Evolutionary conservation across 2,329 filamentous ascomycete species (phyloP).

Genomic region (Pseudocercospora vitis): DNA sequence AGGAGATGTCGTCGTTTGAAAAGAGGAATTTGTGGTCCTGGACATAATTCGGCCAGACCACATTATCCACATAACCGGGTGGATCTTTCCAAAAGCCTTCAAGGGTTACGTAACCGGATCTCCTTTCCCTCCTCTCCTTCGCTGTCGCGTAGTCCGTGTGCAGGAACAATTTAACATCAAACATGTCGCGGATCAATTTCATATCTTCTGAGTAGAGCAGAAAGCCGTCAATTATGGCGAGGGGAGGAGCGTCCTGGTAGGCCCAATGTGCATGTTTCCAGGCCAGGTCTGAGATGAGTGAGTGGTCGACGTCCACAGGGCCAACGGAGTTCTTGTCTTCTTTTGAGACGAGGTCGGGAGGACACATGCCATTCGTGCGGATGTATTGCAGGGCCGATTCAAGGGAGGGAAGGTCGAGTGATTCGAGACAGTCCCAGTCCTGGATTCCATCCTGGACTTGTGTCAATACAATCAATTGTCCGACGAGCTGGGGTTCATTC

Average conservation of each 20-base stretch:
- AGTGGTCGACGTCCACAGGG: slow-evolving; percentile 43
- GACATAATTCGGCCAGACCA: slow-evolving; percentile 96
- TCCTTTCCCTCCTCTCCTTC: slow-evolving; percentile 64
- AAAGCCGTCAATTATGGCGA: slow-evolving; percentile 86
- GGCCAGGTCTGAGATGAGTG: slow-evolving; percentile 34
- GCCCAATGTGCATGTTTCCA: slow-evolving; percentile 30
- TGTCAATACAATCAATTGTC: neutral
- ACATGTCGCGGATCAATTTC: slow-evolving; percentile 53
- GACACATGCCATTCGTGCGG: slow-evolving; percentile 63
- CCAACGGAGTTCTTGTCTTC: slow-evolving; percentile 58
- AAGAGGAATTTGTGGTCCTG: slow-evolving; percentile 80
- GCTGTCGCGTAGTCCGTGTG: slow-evolving; percentile 65
- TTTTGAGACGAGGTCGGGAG: slow-evolving; percentile 54
- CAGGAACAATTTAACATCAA: slow-evolving; percentile 79
- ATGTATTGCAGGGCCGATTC: slow-evolving; percentile 68
- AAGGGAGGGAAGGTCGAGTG: slow-evolving; percentile 72
- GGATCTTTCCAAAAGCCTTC: slow-evolving; percentile 96
- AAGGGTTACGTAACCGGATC: slow-evolving; percentile 73
- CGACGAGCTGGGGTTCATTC: too few relatives aligned
- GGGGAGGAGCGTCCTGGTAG: slow-evolving; percentile 34
- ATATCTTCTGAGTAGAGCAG: slow-evolving; percentile 70
- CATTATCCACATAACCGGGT: slow-evolving; percentile 85
- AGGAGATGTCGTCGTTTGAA: slow-evolving; percentile 63
- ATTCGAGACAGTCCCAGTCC: slow-evolving; percentile 89
- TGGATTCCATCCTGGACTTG: slow-evolving; percentile 53